Conservation (phyloP, 495 filamentous ascomycete genomes). For the Neurospora intermedia region DNA sequence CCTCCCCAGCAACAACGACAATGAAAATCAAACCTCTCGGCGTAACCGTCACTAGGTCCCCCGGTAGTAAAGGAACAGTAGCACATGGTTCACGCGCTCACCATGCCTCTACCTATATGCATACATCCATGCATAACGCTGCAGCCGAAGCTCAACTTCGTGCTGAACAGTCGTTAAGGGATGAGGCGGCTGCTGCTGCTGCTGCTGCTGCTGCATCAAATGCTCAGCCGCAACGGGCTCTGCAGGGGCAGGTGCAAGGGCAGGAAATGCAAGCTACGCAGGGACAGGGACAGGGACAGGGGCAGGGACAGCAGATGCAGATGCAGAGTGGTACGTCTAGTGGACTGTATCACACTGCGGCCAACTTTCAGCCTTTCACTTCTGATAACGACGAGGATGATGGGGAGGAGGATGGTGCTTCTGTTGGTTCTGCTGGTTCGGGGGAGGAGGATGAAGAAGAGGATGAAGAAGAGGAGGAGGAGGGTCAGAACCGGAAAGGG, state of each 20-base stretch:
- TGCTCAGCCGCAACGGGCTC: too few relatives aligned
- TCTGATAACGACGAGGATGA: not conserved
- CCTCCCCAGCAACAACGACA: not conserved
- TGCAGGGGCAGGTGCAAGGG: too few relatives aligned
- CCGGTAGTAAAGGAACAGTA: not conserved
- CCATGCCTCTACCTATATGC: too few relatives aligned
- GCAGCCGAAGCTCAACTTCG: not conserved
- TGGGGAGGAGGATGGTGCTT: not conserved
- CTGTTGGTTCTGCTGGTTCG: slow-evolving; percentile 7
- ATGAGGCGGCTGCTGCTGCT: not conserved
- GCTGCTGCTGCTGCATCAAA: too few relatives aligned
- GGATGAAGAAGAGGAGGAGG: not conserved
- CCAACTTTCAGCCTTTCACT: not conserved
- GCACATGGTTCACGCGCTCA: not conserved
- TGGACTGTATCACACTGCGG: slow-evolving; percentile 2
- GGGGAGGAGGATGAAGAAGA: not conserved
- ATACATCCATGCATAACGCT: not conserved
- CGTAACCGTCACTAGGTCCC: not conserved
- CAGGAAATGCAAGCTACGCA: too few relatives aligned
- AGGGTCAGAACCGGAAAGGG: too few relatives aligned
- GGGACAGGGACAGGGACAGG: too few relatives aligned
- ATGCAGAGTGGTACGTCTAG: not conserved
- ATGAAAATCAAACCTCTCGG: not conserved
- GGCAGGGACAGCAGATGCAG: not conserved
- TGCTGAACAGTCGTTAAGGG: not conserved